These are phyloP conservation scores for Boletus bicolor DNA, from an alignment of 768 basidiomycete genomes.

Conservation along the genomic window DNA sequence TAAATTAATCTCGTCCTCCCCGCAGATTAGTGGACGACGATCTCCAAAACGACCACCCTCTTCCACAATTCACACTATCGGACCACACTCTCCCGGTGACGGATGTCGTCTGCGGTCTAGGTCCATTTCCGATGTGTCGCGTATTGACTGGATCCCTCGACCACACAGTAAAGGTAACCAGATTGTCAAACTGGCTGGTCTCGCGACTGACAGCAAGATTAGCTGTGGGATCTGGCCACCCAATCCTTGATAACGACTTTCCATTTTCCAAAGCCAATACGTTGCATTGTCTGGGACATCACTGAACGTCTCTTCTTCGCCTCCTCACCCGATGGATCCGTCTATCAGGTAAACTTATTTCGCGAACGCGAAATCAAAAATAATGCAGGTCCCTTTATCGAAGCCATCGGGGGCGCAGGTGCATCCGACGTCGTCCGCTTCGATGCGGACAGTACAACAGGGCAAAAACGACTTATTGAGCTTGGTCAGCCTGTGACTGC, in stretches of 20 bases:
- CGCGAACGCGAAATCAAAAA: constrained; percentile 53
- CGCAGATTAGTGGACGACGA: constrained; percentile 73
- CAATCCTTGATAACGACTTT: constrained; percentile 81
- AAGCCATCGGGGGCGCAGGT: constrained; percentile 76
- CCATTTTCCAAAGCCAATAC: constrained; percentile 75
- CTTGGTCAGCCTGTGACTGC: constrained; percentile 69
- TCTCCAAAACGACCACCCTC: constrained; percentile 67
- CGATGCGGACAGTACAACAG: constrained; percentile 45
- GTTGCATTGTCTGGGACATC: constrained; percentile 71
- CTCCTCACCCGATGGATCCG: constrained; percentile 67
- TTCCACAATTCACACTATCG: constrained; percentile 74
- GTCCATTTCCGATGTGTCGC: constrained; percentile 72
- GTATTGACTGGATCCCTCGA: constrained; percentile 81
- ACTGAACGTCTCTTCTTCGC: constrained; percentile 89
- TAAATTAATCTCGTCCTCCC: constrained; percentile 6
- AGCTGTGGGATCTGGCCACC: constrained; percentile 83
- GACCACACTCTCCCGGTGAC: constrained; percentile 93
- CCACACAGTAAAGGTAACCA: constrained; percentile 81
- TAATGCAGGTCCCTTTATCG: constrained; percentile 45
- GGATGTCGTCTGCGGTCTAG: constrained; percentile 76
- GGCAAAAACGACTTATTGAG: constrained; percentile 62
- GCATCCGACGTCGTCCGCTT: constrained; percentile 66
- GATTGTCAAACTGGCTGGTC: constrained; percentile 10
- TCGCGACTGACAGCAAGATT: constrained; percentile 10
- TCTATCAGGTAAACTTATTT: constrained; percentile 81